Evolutionary conservation across 2,329 filamentous ascomycete genomes (phyloP).

Genomic region (Aureobasidium sp.): DNA sequence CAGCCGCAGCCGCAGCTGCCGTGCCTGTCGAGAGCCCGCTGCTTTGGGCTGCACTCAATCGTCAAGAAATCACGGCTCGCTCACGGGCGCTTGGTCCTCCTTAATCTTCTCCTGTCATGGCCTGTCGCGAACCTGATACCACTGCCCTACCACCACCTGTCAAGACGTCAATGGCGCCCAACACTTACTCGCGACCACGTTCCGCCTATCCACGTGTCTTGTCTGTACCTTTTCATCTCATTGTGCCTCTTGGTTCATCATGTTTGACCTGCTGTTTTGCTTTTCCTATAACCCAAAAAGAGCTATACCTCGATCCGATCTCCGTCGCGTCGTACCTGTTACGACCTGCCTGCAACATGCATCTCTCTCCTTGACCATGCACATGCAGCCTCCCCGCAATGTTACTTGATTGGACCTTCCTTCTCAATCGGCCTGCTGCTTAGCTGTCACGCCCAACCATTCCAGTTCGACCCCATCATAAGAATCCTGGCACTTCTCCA

Average conservation of each 20-base stretch:
- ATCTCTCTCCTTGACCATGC: neutral
- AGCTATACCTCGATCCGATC: neutral
- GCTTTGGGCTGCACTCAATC: neutral
- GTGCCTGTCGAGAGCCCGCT: neutral
- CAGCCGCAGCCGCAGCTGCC: neutral
- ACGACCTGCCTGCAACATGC: neutral
- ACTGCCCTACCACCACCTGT: neutral
- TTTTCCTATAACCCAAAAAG: neutral
- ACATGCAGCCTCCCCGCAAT: neutral
- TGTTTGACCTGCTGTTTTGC: neutral
- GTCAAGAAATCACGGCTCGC: conserved; percentile 6
- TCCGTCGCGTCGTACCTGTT: neutral
- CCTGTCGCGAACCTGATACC: neutral
- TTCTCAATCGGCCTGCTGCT: neutral
- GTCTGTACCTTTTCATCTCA: neutral
- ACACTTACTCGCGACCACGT: neutral
- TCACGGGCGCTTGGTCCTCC: neutral
- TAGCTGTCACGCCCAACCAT: neutral
- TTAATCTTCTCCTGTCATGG: conserved; percentile 11
- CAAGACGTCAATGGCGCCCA: neutral
- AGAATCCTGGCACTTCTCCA: neutral
- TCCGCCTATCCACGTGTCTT: neutral
- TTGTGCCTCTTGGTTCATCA: neutral
- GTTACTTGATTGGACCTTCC: neutral
- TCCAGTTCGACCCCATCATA: neutral